Conservation (phyloP, 1,139 yeast species). For the Taphrina confusa region DNA sequence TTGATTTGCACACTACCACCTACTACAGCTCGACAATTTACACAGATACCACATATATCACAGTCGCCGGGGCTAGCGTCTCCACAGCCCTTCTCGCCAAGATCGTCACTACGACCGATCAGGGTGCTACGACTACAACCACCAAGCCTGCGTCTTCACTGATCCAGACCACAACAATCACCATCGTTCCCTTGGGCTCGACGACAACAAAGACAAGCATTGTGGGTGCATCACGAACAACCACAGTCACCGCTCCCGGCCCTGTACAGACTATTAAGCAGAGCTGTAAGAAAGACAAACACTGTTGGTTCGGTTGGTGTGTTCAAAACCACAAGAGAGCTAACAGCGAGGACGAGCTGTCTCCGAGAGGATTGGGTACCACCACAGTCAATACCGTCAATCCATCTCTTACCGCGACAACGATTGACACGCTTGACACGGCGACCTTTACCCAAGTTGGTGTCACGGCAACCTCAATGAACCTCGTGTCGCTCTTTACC, state of each 20-base stretch:
- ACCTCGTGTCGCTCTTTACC: neutral
- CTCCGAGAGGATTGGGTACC: neutral
- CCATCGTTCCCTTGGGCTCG: neutral
- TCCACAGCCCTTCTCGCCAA: neutral
- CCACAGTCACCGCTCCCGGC: neutral
- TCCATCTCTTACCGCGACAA: neutral
- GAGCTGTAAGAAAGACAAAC: neutral
- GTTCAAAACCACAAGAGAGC: neutral
- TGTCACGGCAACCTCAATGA: neutral
- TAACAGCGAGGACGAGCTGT: neutral
- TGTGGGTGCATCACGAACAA: neutral
- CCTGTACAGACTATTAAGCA: neutral
- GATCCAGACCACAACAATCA: neutral
- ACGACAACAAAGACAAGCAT: neutral
- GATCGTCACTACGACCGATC: neutral
- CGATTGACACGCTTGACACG: neutral
- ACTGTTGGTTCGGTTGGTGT: neutral
- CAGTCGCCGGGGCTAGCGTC: neutral
- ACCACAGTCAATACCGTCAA: neutral
- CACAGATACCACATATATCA: neutral
- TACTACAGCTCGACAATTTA: neutral
- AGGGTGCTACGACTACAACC: neutral
- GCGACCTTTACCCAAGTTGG: neutral
- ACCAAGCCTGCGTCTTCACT: neutral
- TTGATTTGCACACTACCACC: neutral